Evolutionary conservation across 2,329 filamentous ascomycete species (phyloP), one percentile per base, ranked within the genome.

Genomic region (Blumeriella jaapii): DNA sequence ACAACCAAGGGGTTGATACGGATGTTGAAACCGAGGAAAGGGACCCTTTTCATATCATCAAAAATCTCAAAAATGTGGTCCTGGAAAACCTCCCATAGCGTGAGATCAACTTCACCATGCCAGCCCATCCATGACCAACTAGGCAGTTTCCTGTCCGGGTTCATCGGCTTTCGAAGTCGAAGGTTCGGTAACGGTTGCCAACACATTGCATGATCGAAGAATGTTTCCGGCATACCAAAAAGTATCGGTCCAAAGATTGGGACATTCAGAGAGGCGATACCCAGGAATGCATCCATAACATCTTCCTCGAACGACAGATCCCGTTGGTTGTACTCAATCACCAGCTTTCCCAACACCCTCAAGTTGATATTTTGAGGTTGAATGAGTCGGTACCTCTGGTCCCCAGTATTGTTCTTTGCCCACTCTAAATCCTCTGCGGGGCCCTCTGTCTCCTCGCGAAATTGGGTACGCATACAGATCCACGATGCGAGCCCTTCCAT

Each of bases 121-220:
- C 32, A 35, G 2, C 32, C 32, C 32, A 35, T 35, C 32, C 32
- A 35, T 1, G 18, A 24, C 32, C 32, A 35, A 16, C 25, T 29
- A 7, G 32, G 32, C 8, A 35, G 15, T 6, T 16, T 29, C 9
- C 26, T 7, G 8, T 12, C 5, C 8, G 25, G 2, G 8, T 35
- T 29, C 11, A 18, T 23, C 3, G 13, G n/a, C 3, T 12, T 11
- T 11, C 32, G 11, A 2, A 19, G 32, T 2, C 32, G 25, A 1
- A 35, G 13, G 6, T 2, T 17, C 1, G 32, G 18, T 10, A 18
- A 28, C 5, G 19, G 18, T 11, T 24, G 19, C 32, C 32, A 35
- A 11, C 32, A 35, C 32, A 35, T 35, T 5, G 25, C 32, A 6
- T 17, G 3, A 29, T 35, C 32, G 18, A 35, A 35, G 13, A 35